These are phyloP conservation scores for Pseudogymnoascus sp. DNA, from an alignment of 2,329 filamentous ascomycete genomes.

Conservation along the genomic window DNA sequence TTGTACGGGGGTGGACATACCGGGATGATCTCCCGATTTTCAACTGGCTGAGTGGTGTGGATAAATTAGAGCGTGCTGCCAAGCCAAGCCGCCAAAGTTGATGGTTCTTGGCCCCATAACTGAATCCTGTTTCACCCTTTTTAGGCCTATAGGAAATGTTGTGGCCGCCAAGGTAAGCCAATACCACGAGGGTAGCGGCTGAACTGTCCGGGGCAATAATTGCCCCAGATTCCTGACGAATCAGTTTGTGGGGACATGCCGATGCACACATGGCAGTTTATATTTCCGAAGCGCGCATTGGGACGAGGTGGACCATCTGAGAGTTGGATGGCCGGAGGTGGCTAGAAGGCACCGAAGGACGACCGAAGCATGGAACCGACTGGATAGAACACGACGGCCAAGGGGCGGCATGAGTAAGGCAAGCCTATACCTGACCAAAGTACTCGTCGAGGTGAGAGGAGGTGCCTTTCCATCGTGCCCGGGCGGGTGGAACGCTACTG, in stretches of 20 bases:
- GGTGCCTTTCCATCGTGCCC: background rate
- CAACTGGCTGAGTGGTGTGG: background rate
- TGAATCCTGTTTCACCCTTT: background rate
- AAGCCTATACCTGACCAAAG: background rate
- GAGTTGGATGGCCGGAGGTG: background rate
- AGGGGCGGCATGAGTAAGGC: background rate
- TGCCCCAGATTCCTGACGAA: background rate
- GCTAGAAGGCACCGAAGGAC: constrained; percentile 5
- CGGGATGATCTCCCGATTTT: constrained; percentile 8
- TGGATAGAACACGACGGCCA: background rate
- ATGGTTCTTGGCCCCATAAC: background rate
- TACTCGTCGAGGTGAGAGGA: background rate
- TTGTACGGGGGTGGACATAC: background rate
- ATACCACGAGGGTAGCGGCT: background rate
- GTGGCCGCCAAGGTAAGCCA: background rate
- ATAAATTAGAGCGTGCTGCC: background rate
- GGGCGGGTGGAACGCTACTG: constrained; percentile 3
- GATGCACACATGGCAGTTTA: constrained; percentile 7
- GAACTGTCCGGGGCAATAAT: background rate
- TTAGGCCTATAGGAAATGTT: background rate
- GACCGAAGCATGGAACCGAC: background rate
- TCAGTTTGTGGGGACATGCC: background rate
- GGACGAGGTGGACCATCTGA: background rate
- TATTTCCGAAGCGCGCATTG: background rate
- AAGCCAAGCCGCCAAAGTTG: background rate